Percentiles rank a stretch among this genome's conserved stretches.
phyloP scores from a whole-genome alignment of 139 green algal genomes.

The Auxenochlorella protothecoides region DNA sequence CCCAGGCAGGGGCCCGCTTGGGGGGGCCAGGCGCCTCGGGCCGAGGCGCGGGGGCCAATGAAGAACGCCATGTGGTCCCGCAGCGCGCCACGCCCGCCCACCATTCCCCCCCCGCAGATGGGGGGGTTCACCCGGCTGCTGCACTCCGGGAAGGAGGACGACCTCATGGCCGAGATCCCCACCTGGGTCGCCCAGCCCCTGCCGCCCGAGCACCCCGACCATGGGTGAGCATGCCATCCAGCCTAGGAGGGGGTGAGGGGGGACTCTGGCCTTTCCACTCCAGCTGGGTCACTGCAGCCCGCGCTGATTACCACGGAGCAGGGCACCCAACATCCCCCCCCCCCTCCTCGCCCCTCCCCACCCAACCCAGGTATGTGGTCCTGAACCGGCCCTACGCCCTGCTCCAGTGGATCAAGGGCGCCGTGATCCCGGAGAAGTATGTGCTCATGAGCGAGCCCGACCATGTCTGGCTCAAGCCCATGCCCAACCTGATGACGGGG shows the following conservation, averaged over 20 bases:
- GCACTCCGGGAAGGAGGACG: slow-evolving; percentile 75
- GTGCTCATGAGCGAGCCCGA: slow-evolving; percentile 96
- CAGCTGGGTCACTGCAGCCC: too few relatives aligned
- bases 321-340: too few relatives aligned
- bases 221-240: slow-evolving; percentile 27
- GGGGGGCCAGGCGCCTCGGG: slow-evolving; percentile 10
- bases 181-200: slow-evolving; percentile 85
- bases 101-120: slow-evolving; percentile 47
- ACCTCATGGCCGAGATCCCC: slow-evolving; percentile 93
- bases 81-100: neutral
- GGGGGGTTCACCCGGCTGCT: slow-evolving; percentile 91
- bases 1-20: too few relatives aligned
- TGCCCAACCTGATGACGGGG: slow-evolving; percentile 87
- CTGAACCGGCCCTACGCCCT: slow-evolving; percentile 91
- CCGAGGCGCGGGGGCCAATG: slow-evolving; percentile 1
- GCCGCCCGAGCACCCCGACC: slow-evolving; percentile 56
- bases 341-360: too few relatives aligned
- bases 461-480: slow-evolving; percentile 84
- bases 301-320: too few relatives aligned
- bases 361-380: slow-evolving; percentile 70
- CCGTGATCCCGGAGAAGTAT: slow-evolving; percentile 73
- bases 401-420: slow-evolving; percentile 71
- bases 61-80: neutral
- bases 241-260: too few relatives aligned
- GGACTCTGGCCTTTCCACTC: too few relatives aligned